phyloP scores from a whole-genome alignment of 306 rosid genomes.

The Carpinus viminea region DNA sequence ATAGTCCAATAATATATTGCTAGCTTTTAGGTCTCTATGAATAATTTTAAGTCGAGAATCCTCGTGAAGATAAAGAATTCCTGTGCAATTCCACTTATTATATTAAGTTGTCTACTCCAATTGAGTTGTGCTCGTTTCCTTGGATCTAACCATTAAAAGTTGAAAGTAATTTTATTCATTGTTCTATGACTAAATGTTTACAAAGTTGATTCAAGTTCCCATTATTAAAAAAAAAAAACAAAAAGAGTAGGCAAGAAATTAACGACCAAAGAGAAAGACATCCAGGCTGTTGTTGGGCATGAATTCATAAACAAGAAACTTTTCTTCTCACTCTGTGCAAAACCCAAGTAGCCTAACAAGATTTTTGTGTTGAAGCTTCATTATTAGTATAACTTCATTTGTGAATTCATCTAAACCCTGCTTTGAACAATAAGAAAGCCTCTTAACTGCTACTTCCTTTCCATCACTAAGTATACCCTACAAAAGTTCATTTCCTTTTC shows the following conservation, averaged over 20 bases:
- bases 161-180: not conserved
- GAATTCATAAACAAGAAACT: constrained; percentile 62
- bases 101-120: constrained; percentile 43
- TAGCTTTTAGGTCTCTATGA: constrained; percentile 53
- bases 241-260: not conserved
- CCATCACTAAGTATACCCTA: constrained; percentile 52
- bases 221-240: not conserved
- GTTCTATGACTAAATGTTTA: not conserved
- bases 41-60: constrained; percentile 47
- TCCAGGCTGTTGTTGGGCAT: constrained; percentile 69
- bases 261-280: constrained; percentile 46
- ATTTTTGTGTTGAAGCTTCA: constrained; percentile 72
- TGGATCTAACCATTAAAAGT: constrained; percentile 28
- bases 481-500: not conserved
- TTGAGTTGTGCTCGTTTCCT: constrained; percentile 26
- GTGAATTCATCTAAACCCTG: constrained; percentile 68
- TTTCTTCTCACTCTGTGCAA: constrained; percentile 60
- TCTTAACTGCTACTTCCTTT: constrained; percentile 66
- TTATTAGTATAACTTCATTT: constrained; percentile 56
- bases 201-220: not conserved
- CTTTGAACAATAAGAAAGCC: constrained; percentile 54
- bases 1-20: constrained; percentile 42
- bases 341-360: constrained; percentile 73
- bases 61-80: constrained; percentile 52
- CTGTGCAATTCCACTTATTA: constrained; percentile 44